Conservation (phyloP, 2,329 filamentous ascomycete species). For the Cladosporium sp. region DNA sequence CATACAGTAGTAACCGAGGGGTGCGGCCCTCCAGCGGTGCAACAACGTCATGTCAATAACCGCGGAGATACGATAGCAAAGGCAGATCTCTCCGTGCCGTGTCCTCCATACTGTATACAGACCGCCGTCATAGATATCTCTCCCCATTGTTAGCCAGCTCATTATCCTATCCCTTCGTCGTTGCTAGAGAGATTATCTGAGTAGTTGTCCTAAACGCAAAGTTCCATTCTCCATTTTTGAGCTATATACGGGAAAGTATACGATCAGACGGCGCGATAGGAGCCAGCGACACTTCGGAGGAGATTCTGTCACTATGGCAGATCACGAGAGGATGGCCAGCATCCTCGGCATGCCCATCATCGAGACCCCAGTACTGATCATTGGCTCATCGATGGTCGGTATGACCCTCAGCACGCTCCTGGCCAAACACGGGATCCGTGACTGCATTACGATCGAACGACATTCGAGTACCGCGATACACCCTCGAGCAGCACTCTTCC, state of each 20-base stretch:
- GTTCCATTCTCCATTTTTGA: neutral
- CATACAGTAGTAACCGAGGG: neutral
- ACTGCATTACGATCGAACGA: conserved; percentile 18
- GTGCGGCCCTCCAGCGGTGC: neutral
- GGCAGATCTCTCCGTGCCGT: neutral
- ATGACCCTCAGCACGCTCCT: conserved; percentile 20
- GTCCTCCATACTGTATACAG: neutral
- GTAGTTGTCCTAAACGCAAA: neutral
- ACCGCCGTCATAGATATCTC: neutral
- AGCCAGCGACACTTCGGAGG: neutral
- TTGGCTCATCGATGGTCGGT: conserved; percentile 20
- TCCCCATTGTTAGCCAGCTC: neutral
- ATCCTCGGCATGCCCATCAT: conserved; percentile 3
- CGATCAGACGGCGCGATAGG: neutral
- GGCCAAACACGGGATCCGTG: conserved; percentile 17
- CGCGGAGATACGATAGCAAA: neutral
- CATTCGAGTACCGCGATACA: conserved; percentile 22
- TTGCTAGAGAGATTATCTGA: neutral
- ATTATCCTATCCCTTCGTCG: neutral
- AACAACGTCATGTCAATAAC: neutral
- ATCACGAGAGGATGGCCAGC: conserved; percentile 1
- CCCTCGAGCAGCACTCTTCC: conserved; percentile 19
- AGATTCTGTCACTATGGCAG: neutral
- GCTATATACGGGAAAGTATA: neutral
- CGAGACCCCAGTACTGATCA: conserved; percentile 17